These are phyloP conservation scores for Ophiostoma pallidulum DNA, from an alignment of 2,329 filamentous ascomycete species.

Conservation along the genomic window DNA sequence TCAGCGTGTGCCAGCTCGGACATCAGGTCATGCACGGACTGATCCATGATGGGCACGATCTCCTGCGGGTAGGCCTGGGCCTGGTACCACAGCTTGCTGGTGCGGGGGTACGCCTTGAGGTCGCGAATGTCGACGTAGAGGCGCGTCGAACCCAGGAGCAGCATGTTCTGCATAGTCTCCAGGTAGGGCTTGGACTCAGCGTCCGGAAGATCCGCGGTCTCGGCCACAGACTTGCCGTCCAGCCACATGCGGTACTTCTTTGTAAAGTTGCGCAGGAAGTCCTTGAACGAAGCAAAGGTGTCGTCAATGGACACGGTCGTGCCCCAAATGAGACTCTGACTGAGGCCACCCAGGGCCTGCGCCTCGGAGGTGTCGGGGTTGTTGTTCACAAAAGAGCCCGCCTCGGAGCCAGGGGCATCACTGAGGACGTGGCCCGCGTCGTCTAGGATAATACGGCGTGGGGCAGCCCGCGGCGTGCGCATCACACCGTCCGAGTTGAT, in stretches of 20 bases:
- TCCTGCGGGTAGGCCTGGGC: slow-evolving; percentile 90
- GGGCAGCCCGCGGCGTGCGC: slow-evolving; percentile 40
- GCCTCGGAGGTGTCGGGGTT: slow-evolving; percentile 88
- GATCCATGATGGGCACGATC: slow-evolving; percentile 94
- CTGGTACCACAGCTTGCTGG: slow-evolving; percentile 91
- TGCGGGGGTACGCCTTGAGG: slow-evolving; percentile 84
- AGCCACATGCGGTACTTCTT: slow-evolving; percentile 89
- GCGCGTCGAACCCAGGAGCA: slow-evolving; percentile 71
- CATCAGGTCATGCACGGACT: slow-evolving; percentile 87
- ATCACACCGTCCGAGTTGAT: slow-evolving; percentile 71
- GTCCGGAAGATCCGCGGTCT: slow-evolving; percentile 59
- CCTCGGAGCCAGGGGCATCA: slow-evolving; percentile 46
- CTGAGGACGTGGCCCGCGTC: slow-evolving; percentile 48
- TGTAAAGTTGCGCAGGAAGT: slow-evolving; percentile 86
- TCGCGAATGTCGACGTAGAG: slow-evolving; percentile 85
- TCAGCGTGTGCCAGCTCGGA: slow-evolving; percentile 77
- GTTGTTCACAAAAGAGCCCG: slow-evolving; percentile 50
- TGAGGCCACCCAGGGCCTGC: slow-evolving; percentile 71
- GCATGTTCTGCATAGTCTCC: slow-evolving; percentile 81
- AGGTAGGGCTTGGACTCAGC: slow-evolving; percentile 76
- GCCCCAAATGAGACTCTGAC: slow-evolving; percentile 85
- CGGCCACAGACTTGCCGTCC: slow-evolving; percentile 71
- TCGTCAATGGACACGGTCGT: slow-evolving; percentile 93
- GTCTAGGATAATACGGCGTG: slow-evolving; percentile 47
- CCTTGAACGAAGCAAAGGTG: slow-evolving; percentile 77